These are phyloP conservation scores for Limnanthes douglasii DNA, from an alignment of 345 rosid species.

Conservation along the genomic window DNA sequence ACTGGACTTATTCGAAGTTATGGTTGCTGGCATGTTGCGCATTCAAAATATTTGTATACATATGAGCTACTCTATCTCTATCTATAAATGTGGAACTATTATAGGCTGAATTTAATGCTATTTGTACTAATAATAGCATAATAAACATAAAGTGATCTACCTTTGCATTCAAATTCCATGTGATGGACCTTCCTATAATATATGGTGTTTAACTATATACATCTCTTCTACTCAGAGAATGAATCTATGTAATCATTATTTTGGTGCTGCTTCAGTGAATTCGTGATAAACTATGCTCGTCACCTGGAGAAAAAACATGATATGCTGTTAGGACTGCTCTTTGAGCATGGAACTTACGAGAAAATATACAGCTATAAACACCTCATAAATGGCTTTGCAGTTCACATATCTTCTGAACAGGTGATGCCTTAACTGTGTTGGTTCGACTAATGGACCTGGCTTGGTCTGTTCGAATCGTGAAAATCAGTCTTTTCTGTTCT, in stretches of 20 bases:
- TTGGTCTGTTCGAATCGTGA: background rate
- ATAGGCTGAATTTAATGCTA: slow-evolving; percentile 3
- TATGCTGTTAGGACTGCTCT: slow-evolving; percentile 76
- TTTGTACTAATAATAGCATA: too few species aligned
- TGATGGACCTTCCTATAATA: too few species aligned
- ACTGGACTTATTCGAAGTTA: too few species aligned
- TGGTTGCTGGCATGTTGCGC: too few species aligned
- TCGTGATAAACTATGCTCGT: slow-evolving; percentile 58
- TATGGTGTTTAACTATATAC: too few species aligned
- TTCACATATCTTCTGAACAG: slow-evolving; percentile 74
- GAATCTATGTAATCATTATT: too few species aligned
- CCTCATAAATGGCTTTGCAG: slow-evolving; percentile 94
- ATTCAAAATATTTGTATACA: too few species aligned
- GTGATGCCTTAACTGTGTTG: slow-evolving; percentile 49
- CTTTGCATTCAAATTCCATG: too few species aligned
- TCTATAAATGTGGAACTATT: slow-evolving; percentile 5
- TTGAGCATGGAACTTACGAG: slow-evolving; percentile 60
- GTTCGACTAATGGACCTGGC: too few species aligned
- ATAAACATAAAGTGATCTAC: too few species aligned
- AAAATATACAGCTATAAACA: slow-evolving; percentile 96
- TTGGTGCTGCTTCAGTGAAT: slow-evolving; percentile 36
- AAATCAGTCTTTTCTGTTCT: slow-evolving; percentile 1
- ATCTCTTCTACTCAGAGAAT: too few species aligned
- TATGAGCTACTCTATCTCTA: background rate
- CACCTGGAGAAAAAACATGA: slow-evolving; percentile 94